A percentile compares a stretch with the other conserved stretches of the same genome.
phyloP scores from a whole-genome alignment of 768 basidiomycete species.

The Podaxis sp. region DNA sequence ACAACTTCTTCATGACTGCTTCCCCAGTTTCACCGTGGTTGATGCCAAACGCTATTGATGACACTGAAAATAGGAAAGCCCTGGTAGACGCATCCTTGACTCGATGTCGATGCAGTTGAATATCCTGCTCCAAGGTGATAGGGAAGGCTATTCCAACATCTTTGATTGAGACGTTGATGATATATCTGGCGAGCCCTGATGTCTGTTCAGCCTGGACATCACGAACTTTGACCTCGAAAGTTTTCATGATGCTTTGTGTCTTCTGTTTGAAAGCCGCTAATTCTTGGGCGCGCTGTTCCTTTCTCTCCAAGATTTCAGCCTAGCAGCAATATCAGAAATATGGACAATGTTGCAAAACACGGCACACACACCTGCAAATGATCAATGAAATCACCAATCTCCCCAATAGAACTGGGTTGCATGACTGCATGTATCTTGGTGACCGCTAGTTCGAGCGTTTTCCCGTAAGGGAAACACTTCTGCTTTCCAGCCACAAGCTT shows the following conservation, averaged over 20 bases:
- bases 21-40: constrained; percentile 78
- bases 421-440: constrained; percentile 88
- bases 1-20: constrained; percentile 67
- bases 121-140: constrained; percentile 57
- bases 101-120: constrained; percentile 35
- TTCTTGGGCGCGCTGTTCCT: constrained; percentile 75
- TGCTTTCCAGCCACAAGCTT: constrained; percentile 37
- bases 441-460: constrained; percentile 51
- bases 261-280: constrained; percentile 83
- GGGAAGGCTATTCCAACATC: constrained; percentile 93
- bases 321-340: constrained; percentile 26
- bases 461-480: constrained; percentile 23
- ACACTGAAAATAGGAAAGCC: constrained; percentile 86
- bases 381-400: constrained; percentile 87
- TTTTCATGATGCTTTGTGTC: constrained; percentile 67
- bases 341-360: constrained; percentile 1
- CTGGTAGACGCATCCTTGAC: constrained; percentile 48
- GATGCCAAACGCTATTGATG: constrained; percentile 68
- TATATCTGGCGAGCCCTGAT: constrained; percentile 57
- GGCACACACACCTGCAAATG: constrained; percentile 63
- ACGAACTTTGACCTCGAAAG: constrained; percentile 64
- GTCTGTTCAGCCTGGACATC: constrained; percentile 35
- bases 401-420: constrained; percentile 90
- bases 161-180: constrained; percentile 51
- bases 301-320: constrained; percentile 72